These are phyloP conservation scores for Suillus subalutaceus DNA, from an alignment of 768 basidiomycete genomes.

Conservation along the genomic window DNA sequence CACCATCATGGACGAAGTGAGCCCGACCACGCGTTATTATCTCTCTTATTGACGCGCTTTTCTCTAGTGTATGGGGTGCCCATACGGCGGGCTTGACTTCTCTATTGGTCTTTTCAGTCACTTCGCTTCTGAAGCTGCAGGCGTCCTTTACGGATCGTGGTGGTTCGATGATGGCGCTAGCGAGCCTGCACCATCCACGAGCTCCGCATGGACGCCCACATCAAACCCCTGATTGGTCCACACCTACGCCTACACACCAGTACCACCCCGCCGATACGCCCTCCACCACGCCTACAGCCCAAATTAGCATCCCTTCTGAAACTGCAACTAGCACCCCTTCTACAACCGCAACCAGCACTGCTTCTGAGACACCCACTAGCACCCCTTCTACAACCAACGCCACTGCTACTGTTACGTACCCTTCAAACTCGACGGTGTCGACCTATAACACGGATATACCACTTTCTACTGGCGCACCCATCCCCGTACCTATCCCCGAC, in stretches of 20 bases:
- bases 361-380: background rate
- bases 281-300: background rate
- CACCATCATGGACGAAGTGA: constrained; percentile 61
- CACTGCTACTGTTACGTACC: background rate
- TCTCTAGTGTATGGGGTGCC: constrained; percentile 65
- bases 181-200: constrained; percentile 5
- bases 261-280: background rate
- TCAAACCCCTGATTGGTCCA: background rate
- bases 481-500: background rate
- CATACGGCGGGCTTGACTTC: constrained; percentile 67
- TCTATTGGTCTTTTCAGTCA: constrained; percentile 63
- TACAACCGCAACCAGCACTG: background rate
- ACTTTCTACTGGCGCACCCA: background rate
- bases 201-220: background rate
- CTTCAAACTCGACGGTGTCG: background rate
- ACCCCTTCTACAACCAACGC: background rate
- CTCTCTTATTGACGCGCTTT: constrained; percentile 5
- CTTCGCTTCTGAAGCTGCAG: constrained; percentile 51
- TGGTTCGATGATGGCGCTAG: constrained; percentile 45
- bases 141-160: constrained; percentile 67
- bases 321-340: background rate
- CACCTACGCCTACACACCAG: background rate
- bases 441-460: background rate
- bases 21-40: background rate
- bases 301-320: background rate